These are phyloP conservation scores for Arthrobotrys sphaeroides DNA, from an alignment of 2,329 filamentous ascomycete species.

Conservation along the genomic window DNA sequence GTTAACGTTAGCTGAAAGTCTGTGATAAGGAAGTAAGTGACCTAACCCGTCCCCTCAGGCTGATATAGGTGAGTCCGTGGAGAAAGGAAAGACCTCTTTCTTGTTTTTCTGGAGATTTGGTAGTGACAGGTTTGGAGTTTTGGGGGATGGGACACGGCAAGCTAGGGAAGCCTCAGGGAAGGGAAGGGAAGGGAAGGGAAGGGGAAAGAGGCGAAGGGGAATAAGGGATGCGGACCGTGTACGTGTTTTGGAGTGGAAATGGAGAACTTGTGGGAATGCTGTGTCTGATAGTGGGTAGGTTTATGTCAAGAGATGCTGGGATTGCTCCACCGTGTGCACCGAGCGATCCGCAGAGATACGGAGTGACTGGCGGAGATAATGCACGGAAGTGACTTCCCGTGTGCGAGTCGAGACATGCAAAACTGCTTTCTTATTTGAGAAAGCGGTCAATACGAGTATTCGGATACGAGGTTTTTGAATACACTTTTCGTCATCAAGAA, in stretches of 20 bases:
- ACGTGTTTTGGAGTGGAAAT: conserved; percentile 12
- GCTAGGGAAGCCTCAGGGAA: neutral
- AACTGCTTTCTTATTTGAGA: neutral
- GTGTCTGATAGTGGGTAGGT: too few species aligned
- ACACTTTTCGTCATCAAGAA: too few species aligned
- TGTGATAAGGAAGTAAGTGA: neutral
- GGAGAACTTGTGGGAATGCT: neutral
- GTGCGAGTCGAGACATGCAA: neutral
- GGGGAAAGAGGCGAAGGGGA: neutral
- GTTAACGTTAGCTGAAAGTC: neutral
- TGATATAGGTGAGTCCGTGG: conserved; percentile 27
- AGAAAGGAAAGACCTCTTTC: conserved; percentile 3
- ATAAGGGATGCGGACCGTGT: conserved; percentile 33
- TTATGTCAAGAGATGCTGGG: conserved; percentile 4
- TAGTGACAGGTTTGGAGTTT: neutral
- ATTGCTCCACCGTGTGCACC: conserved; percentile 5
- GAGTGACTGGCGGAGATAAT: conserved; percentile 40
- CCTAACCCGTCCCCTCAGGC: conserved; percentile 21
- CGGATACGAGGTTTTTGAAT: neutral
- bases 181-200: neutral
- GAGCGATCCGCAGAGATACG: conserved; percentile 24
- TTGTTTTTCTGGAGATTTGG: neutral
- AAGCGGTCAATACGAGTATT: neutral
- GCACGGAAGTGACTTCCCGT: neutral
- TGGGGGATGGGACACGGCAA: conserved; percentile 10